Conservation (phyloP, 2,329 filamentous ascomycete species). For the Botryotinia calthae region DNA sequence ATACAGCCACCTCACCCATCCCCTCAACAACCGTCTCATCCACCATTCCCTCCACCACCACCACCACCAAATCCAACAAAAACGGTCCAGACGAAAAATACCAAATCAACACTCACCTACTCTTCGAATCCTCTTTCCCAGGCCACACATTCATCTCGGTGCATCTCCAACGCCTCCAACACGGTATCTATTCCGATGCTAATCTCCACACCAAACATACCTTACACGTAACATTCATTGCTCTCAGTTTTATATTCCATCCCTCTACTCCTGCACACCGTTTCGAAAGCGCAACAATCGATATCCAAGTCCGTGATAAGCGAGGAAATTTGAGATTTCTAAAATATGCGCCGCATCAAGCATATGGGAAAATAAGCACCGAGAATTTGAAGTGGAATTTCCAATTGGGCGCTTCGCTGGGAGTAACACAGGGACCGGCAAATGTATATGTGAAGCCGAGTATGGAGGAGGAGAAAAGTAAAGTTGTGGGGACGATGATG, state of each 20-base stretch:
- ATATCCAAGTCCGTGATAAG: constrained; percentile 33
- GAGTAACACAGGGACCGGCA: constrained; percentile 45
- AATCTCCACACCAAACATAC: constrained; percentile 44
- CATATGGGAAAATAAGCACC: constrained; percentile 39
- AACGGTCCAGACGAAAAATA: constrained; percentile 29
- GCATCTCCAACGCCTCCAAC: constrained; percentile 49
- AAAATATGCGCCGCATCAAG: constrained; percentile 50
- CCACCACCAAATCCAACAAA: constrained; percentile 19
- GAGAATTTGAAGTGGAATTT: constrained; percentile 32
- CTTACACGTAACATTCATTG: constrained; percentile 48
- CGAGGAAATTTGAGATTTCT: constrained; percentile 39
- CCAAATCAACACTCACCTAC: constrained; percentile 42
- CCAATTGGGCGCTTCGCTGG: constrained; percentile 38
- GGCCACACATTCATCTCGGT: constrained; percentile 49
- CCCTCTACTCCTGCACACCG: constrained; percentile 30
- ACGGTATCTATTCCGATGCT: constrained; percentile 46
- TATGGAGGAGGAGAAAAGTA: constrained; percentile 27
- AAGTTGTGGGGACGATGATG: constrained; percentile 31
- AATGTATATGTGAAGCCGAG: constrained; percentile 23
- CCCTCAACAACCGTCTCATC: too few species aligned
- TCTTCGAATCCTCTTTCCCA: constrained; percentile 49
- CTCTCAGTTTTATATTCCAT: constrained; percentile 50
- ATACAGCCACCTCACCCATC: not conserved
- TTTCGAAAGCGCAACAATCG: constrained; percentile 5
- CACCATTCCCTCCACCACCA: not conserved